Conservation (phyloP, 2,329 filamentous ascomycete species). For the Paraconiothyrium sp. region DNA sequence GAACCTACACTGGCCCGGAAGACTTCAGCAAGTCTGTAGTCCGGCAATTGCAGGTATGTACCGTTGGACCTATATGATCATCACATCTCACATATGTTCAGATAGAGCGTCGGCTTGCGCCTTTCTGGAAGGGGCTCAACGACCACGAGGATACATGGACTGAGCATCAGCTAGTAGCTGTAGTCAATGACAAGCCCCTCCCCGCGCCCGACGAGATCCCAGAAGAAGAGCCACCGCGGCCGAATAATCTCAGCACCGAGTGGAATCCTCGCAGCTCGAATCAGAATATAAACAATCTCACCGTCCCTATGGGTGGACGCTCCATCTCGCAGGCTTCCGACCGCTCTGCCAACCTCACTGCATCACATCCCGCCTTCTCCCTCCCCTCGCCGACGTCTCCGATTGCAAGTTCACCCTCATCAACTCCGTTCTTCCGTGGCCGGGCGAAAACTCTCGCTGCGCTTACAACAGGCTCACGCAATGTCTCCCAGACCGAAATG, state of each 20-base stretch:
- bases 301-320: constrained; percentile 79
- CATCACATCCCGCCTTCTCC: constrained; percentile 70
- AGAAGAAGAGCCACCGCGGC: constrained; percentile 69
- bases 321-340: constrained; percentile 85
- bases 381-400: constrained; percentile 67
- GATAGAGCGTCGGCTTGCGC: constrained; percentile 92
- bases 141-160: constrained; percentile 91
- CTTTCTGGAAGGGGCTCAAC: constrained; percentile 93
- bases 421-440: constrained; percentile 73
- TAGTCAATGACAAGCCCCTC: constrained; percentile 82
- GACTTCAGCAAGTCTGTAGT: constrained; percentile 92
- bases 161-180: constrained; percentile 93
- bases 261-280: constrained; percentile 62
- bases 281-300: constrained; percentile 74
- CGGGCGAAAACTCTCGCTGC: constrained; percentile 90
- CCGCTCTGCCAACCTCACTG: constrained; percentile 64
- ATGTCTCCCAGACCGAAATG: constrained; percentile 76
- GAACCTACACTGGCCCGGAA: constrained; percentile 89
- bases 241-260: constrained; percentile 44
- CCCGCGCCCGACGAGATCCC: constrained; percentile 86
- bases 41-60: constrained; percentile 84
- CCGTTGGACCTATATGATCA: constrained; percentile 6
- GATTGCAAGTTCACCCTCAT: constrained; percentile 58
- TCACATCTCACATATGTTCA: constrained; percentile 53
- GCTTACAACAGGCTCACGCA: constrained; percentile 78